These are phyloP conservation scores for Sarcocystis neurona DNA, from an alignment of 169 alveolate species.

Conservation along the genomic window DNA sequence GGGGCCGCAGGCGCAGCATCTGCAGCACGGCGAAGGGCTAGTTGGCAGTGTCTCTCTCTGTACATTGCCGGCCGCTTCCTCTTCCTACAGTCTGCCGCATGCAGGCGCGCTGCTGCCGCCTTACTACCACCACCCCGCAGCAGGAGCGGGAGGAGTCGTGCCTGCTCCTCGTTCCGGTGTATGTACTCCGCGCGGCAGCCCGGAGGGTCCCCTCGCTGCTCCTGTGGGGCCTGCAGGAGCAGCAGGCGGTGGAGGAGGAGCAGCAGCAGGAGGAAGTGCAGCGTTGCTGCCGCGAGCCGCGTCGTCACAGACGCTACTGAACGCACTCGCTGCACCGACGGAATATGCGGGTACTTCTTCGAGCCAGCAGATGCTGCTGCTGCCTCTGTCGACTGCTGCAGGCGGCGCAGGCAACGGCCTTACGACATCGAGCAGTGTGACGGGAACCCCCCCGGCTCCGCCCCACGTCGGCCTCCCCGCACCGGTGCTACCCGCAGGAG, in stretches of 20 bases:
- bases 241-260: no score
- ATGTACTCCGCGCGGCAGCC: no score
- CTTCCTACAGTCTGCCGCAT: background rate
- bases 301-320: no score
- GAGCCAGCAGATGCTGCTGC: background rate
- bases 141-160: background rate
- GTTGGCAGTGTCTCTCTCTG: background rate
- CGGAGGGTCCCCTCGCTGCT: no score
- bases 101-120: slow-evolving; percentile 2
- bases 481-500: no score
- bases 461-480: no score
- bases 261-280: no score
- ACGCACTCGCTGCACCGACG: no score
- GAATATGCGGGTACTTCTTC: background rate
- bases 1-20: background rate
- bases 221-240: no score
- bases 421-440: no score
- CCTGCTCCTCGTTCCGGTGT: background rate
- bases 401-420: background rate
- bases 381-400: background rate
- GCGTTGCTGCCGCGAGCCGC: no score
- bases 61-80: background rate
- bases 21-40: background rate
- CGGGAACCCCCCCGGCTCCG: no score
- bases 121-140: background rate